Conservation (phyloP, 164 flowering plant species). For the Cinnamomum micranthum region DNA sequence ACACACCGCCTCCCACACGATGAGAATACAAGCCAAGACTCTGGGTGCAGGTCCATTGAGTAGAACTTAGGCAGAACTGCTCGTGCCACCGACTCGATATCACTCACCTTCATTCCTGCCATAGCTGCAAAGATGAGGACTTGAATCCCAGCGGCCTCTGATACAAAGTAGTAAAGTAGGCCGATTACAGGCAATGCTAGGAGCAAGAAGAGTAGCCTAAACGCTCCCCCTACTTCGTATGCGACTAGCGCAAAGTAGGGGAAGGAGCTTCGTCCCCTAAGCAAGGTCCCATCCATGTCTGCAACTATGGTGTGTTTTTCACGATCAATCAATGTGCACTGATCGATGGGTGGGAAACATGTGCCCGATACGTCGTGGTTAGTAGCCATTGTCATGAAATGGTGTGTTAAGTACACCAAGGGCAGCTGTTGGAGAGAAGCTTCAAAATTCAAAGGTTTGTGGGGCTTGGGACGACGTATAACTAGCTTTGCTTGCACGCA, state of each 20-base stretch:
- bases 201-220: conserved; percentile 27
- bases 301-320: conserved; percentile 42
- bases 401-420: background rate
- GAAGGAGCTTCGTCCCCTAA: conserved; percentile 32
- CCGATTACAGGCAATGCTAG: conserved; percentile 28
- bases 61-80: conserved; percentile 48
- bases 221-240: conserved; percentile 32
- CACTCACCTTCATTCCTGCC: conserved; percentile 31
- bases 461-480: background rate
- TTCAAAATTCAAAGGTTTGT: background rate
- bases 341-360: conserved; percentile 41
- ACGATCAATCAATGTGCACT: conserved; percentile 43
- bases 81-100: conserved; percentile 40
- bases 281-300: conserved; percentile 42
- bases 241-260: conserved; percentile 41
- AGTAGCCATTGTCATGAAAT: background rate
- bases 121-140: conserved; percentile 31
- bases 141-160: conserved; percentile 33
- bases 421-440: background rate
- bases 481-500: no score
- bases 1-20: conserved; percentile 36
- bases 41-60: conserved; percentile 34
- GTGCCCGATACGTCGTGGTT: background rate
- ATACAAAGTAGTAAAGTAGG: conserved; percentile 23
- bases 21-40: conserved; percentile 40